A percentile compares a stretch with the other conserved stretches of the same genome.
Evolutionary conservation across 1,284 basidiomycete genomes (phyloP).

Genomic region (Retiboletus flavoniger): DNA sequence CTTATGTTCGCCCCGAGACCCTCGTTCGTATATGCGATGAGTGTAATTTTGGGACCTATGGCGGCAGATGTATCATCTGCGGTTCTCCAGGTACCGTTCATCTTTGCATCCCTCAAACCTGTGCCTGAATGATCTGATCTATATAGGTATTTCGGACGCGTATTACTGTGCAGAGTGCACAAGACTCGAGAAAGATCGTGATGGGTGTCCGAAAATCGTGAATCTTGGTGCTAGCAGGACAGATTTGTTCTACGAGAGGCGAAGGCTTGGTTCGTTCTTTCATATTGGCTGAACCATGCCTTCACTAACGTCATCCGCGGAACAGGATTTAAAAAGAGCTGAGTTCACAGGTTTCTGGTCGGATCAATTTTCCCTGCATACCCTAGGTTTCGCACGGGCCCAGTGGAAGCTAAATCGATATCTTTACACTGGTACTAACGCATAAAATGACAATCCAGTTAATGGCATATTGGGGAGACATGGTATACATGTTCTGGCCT

Average conservation of each 20-base stretch:
- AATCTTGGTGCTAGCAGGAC: constrained; percentile 90
- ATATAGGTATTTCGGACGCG: constrained; percentile 88
- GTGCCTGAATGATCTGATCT: background rate
- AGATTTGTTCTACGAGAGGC: constrained; percentile 86
- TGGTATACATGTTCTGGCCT: constrained; percentile 8
- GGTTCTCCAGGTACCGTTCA: constrained; percentile 75
- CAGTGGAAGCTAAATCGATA: constrained; percentile 2
- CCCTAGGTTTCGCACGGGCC: background rate
- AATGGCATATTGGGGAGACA: background rate
- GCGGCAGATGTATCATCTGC: constrained; percentile 96
- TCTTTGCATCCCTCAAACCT: constrained; percentile 1
- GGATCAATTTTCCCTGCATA: background rate
- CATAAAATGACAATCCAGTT: background rate
- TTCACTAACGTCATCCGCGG: constrained; percentile 2
- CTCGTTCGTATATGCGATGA: constrained; percentile 98
- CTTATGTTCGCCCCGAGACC: constrained; percentile 97
- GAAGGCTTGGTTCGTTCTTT: constrained; percentile 49
- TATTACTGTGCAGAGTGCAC: constrained; percentile 98
- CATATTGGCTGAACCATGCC: background rate
- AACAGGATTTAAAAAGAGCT: constrained; percentile 79
- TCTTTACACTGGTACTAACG: constrained; percentile 10
- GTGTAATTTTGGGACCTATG: constrained; percentile 98
- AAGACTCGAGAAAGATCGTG: constrained; percentile 93
- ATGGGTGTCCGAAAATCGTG: constrained; percentile 98
- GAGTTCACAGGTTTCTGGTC: constrained; percentile 18